Base-by-base conservation (phyloP, 1,139 yeast species). In the Hyphopichia buzzinii region DNA sequence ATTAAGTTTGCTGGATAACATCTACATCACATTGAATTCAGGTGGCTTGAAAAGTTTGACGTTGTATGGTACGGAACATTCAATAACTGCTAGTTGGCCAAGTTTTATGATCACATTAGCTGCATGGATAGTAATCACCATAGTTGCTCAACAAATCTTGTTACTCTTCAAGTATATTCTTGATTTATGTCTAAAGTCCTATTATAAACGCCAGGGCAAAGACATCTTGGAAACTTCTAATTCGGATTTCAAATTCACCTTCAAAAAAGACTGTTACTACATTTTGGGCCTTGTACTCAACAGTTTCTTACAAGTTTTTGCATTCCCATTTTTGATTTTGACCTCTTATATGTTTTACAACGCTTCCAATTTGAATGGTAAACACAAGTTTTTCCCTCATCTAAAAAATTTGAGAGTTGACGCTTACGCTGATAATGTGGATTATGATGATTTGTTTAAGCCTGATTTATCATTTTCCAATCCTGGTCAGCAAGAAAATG, bases 261-360 rank as follows among this genome's bases (percentile, higher is more conserved):
- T 43, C n/a, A 41, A 27, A 34, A 62, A 64, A 40, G 50, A 57
- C 38, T 24, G 53, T 14, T 60, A 49, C 35, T 54, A 55, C 37
- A 44, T 59, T 11, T 36, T 62, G 14, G 79, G 79, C 2, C 55
- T 62, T 22, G 36, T 59, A 1, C 41, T 69, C 3, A 55, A 57
- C 34, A 52, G 61, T 24, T 67, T 65, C 38, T 50, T 73, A 43
- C 45, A 53, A 22, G 41, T 61, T 2, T 71, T 71, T 48, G 72
- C 72, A 0, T 57, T 65, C 31, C 81, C 82, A 2, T 70, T 75
- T 35, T 54, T 76, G 36, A 57, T 72, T 0, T 49, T 72, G 26
- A 63, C 77, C 0, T 48, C 67, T 2, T 72, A 57, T 41, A 54
- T 72, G 47, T 62, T 74, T 49, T 42, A 49, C 39, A 38, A 51